These are phyloP conservation scores for Candida coleopterorum DNA, from an alignment of 805 yeast genomes.

Conservation along the genomic window DNA sequence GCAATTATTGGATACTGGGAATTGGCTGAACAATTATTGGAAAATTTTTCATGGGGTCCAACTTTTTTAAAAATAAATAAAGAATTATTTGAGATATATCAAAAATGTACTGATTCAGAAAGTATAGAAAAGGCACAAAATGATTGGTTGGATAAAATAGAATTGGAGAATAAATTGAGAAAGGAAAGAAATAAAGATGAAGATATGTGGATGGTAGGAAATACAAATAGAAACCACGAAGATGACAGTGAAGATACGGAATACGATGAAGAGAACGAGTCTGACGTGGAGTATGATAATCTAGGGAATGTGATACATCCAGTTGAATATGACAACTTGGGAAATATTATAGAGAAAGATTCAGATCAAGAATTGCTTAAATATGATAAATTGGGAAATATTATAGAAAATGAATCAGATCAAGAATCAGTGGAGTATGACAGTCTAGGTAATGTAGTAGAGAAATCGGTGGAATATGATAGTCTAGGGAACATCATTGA, in stretches of 20 bases:
- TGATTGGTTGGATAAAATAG: constrained; percentile 65
- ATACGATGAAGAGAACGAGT: constrained; percentile 9
- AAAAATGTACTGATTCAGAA: constrained; percentile 73
- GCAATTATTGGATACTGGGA: constrained; percentile 89
- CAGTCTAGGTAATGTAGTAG: not conserved
- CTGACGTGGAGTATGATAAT: constrained; percentile 12
- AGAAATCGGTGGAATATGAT: not conserved
- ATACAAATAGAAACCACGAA: constrained; percentile 49
- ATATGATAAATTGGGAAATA: constrained; percentile 5
- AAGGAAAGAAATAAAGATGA: constrained; percentile 47
- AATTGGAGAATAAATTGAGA: constrained; percentile 60
- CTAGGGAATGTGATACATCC: constrained; percentile 14
- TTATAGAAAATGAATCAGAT: constrained; percentile 9
- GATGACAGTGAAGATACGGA: constrained; percentile 10
- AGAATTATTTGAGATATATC: constrained; percentile 71
- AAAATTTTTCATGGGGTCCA: constrained; percentile 91
- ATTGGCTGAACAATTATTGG: constrained; percentile 76
- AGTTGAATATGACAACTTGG: constrained; percentile 4
- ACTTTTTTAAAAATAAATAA: constrained; percentile 77
- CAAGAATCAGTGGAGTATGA: constrained; percentile 8
- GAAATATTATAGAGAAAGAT: not conserved
- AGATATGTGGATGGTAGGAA: constrained; percentile 78
- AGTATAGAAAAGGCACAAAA: constrained; percentile 71
- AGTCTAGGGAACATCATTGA: constrained; percentile 2
- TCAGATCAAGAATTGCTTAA: constrained; percentile 3